Evolutionary conservation across 1,139 yeast species (phyloP).

Genomic region (Debaryomyces udenii): DNA sequence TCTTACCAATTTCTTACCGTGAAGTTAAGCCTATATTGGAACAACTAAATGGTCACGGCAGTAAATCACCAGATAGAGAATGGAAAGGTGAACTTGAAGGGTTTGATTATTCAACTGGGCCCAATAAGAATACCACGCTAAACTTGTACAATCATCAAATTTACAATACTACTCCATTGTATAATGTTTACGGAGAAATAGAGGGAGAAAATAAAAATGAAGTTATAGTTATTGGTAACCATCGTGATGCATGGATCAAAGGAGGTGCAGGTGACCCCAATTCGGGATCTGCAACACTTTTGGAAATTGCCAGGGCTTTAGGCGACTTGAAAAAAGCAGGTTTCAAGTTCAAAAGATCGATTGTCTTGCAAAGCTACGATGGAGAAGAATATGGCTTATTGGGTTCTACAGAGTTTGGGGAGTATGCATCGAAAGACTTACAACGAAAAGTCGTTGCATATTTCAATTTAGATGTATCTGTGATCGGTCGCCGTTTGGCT

Average conservation of each 20-base stretch:
- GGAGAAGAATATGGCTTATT: slow-evolving; percentile 53
- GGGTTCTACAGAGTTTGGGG: slow-evolving; percentile 53
- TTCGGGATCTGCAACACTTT: slow-evolving; percentile 45
- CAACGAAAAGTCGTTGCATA: slow-evolving; percentile 47
- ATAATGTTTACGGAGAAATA: slow-evolving; percentile 51
- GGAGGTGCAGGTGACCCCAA: slow-evolving; percentile 57
- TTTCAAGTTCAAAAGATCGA: slow-evolving; percentile 43
- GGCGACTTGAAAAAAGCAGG: slow-evolving; percentile 49
- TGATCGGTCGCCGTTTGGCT: slow-evolving; percentile 34
- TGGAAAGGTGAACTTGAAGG: slow-evolving; percentile 50
- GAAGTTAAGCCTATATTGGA: slow-evolving; percentile 50
- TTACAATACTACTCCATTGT: slow-evolving; percentile 45
- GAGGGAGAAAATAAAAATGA: slow-evolving; percentile 45
- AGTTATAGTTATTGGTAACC: slow-evolving; percentile 49
- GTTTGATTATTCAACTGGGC: slow-evolving; percentile 46
- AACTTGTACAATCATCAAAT: slow-evolving; percentile 47
- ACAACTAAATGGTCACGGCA: slow-evolving; percentile 46
- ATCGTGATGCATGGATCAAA: slow-evolving; percentile 57
- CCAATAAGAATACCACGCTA: slow-evolving; percentile 47
- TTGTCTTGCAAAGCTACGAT: slow-evolving; percentile 45
- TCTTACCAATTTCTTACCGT: slow-evolving; percentile 48
- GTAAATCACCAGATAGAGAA: slow-evolving; percentile 26
- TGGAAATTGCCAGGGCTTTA: slow-evolving; percentile 50
- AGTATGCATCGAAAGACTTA: slow-evolving; percentile 38
- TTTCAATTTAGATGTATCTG: slow-evolving; percentile 46